phyloP scores from a whole-genome alignment of 208 protist genomes.

The Leishmania turanica region DNA sequence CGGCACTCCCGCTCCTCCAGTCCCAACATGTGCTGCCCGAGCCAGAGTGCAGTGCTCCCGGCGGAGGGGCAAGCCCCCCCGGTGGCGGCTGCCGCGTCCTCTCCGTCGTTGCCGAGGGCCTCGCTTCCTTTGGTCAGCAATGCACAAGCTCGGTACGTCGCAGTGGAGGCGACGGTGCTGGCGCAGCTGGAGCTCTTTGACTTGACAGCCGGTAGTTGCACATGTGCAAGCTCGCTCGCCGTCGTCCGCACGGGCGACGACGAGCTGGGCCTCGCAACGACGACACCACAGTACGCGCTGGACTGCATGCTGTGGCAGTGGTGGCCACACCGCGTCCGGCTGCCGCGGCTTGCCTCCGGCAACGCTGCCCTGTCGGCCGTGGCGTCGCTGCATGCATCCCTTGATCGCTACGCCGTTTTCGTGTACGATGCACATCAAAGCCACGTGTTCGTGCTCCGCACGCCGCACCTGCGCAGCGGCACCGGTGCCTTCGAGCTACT shows the following conservation, averaged over 20 bases:
- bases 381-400: conserved; percentile 38
- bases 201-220: background rate
- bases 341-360: conserved; percentile 44
- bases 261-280: conserved; percentile 39
- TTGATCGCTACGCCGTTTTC: conserved; percentile 50
- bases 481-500: conserved; percentile 46
- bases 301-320: conserved; percentile 65
- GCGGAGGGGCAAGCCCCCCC: too few species aligned
- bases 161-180: conserved; percentile 18
- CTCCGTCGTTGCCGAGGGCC: background rate
- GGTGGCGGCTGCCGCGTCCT: background rate
- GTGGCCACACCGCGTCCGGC: conserved; percentile 61
- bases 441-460: conserved; percentile 48
- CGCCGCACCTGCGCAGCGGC: conserved; percentile 48
- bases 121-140: background rate
- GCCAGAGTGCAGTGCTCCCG: background rate
- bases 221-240: conserved; percentile 12
- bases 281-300: conserved; percentile 23
- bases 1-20: conserved; percentile 11
- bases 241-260: conserved; percentile 29
- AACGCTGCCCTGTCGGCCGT: conserved; percentile 54
- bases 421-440: conserved; percentile 49
- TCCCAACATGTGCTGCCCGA: background rate
- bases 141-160: conserved; percentile 10
- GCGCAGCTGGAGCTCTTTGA: conserved; percentile 25